Evolutionary conservation across 169 alveolate species (phyloP).

Genomic region (Plasmodium reichenowi): DNA sequence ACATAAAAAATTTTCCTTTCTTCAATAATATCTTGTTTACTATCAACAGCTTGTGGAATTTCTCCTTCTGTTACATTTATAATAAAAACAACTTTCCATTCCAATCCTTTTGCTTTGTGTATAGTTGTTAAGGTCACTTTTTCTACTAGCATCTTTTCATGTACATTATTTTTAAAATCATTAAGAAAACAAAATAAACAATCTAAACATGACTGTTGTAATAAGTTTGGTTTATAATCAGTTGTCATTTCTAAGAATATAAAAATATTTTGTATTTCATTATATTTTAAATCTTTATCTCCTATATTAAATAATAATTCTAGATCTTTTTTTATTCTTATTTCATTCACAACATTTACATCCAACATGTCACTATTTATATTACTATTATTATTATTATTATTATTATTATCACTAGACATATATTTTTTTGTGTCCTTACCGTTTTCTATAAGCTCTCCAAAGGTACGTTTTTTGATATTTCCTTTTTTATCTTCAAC

Average conservation of each 20-base stretch:
- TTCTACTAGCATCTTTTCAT: conserved; percentile 76
- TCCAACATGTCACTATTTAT: not conserved
- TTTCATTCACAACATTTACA: conserved; percentile 7
- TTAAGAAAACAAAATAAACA: conserved; percentile 45
- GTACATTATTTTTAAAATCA: conserved; percentile 55
- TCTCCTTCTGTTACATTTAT: conserved; percentile 82
- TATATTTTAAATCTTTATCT: conserved; percentile 28
- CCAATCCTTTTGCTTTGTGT: conserved; percentile 89
- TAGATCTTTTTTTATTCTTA: conserved; percentile 34
- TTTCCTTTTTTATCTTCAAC: not conserved
- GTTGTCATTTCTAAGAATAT: conserved; percentile 38
- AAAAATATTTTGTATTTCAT: conserved; percentile 49
- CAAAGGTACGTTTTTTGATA: conserved; percentile 17
- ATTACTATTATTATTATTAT: not conserved
- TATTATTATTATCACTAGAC: not conserved
- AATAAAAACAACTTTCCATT: conserved; percentile 88
- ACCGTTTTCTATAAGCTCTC: not conserved
- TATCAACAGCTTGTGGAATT: conserved; percentile 76
- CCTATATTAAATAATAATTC: conserved; percentile 15
- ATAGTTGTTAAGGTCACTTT: conserved; percentile 86
- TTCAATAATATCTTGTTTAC: conserved; percentile 78
- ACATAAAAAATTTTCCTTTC: conserved; percentile 90
- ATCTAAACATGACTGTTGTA: conserved; percentile 34
- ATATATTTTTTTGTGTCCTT: not conserved
- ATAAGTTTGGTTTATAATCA: conserved; percentile 13